These are phyloP conservation scores for Plasmodiophora brassicae DNA, from an alignment of 208 protist species.

Conservation along the genomic window DNA sequence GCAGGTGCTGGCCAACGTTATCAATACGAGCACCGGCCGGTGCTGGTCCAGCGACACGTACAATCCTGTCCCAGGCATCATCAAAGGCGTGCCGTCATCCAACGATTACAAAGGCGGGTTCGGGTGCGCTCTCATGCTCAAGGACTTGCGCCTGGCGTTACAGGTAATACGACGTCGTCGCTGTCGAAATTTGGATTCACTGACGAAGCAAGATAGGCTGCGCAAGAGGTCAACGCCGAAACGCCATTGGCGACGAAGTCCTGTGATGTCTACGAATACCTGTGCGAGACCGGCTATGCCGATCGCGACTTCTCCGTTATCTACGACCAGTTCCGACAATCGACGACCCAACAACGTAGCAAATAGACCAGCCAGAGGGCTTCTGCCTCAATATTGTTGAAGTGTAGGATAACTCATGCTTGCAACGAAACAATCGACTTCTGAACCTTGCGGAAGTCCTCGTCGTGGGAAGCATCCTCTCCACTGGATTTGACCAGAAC, in stretches of 20 bases:
- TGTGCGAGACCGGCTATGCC: not conserved
- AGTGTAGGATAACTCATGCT: too few relatives aligned
- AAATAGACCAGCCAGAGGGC: too few relatives aligned
- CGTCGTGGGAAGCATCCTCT: not conserved
- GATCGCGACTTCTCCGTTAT: not conserved
- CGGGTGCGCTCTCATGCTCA: constrained; percentile 65
- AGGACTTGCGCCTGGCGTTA: constrained; percentile 70
- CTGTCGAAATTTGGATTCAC: not conserved
- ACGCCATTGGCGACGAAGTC: not conserved
- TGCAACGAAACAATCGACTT: not conserved
- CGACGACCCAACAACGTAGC: too few relatives aligned
- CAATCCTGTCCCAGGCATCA: constrained; percentile 74
- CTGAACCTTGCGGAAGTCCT: not conserved
- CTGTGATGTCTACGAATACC: not conserved
- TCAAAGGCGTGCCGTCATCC: constrained; percentile 53
- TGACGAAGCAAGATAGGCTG: not conserved
- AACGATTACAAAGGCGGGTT: constrained; percentile 60
- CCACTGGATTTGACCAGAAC: not conserved
- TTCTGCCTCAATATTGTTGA: too few relatives aligned
- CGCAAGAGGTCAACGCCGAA: not conserved
- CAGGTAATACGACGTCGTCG: constrained; percentile 33
- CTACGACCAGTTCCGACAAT: constrained; percentile 15
- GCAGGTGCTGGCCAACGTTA: constrained; percentile 65
- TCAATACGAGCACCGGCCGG: constrained; percentile 67
- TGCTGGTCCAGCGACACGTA: constrained; percentile 76